Percentiles rank a stretch among this genome's conserved stretches.
Conservation (phyloP, 2,329 filamentous ascomycete genomes). For the Aspergillus pseudotamarii region DNA sequence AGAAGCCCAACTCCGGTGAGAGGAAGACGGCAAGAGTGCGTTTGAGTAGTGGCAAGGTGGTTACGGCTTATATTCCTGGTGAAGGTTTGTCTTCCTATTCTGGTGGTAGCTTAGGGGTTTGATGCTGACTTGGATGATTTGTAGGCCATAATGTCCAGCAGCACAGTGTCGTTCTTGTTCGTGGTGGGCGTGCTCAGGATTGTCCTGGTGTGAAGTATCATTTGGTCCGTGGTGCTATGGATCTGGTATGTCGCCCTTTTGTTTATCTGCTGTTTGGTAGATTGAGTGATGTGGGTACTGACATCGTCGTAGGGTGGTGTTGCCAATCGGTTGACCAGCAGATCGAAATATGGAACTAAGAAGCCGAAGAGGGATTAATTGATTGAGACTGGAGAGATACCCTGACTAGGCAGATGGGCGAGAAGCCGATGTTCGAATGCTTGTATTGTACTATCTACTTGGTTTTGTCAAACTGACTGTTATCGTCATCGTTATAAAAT, state of each 20-base stretch:
- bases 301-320: slow-evolving; percentile 74
- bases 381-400: neutral
- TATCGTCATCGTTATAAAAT: slow-evolving; percentile 16
- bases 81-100: slow-evolving; percentile 61
- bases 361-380: slow-evolving; percentile 81
- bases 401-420: neutral
- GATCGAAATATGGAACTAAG: slow-evolving; percentile 98
- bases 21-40: slow-evolving; percentile 92
- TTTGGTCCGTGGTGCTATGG: slow-evolving; percentile 84
- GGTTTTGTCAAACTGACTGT: slow-evolving; percentile 6
- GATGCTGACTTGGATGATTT: slow-evolving; percentile 14
- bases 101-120: neutral
- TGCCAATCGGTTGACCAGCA: slow-evolving; percentile 75
- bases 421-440: neutral
- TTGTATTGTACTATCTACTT: slow-evolving; percentile 13
- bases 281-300: slow-evolving; percentile 22
- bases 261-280: neutral
- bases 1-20: slow-evolving; percentile 98
- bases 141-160: slow-evolving; percentile 94
- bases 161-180: slow-evolving; percentile 95
- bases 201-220: slow-evolving; percentile 98
- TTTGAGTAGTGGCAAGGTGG: slow-evolving; percentile 79
- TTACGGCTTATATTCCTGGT: slow-evolving; percentile 94
- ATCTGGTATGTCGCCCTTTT: slow-evolving; percentile 70
- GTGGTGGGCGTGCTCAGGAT: slow-evolving; percentile 91